Percentiles rank a stretch among this genome's conserved stretches.
Evolutionary conservation across 2,329 filamentous ascomycete genomes (phyloP).

Genomic region (Apiospora marii): DNA sequence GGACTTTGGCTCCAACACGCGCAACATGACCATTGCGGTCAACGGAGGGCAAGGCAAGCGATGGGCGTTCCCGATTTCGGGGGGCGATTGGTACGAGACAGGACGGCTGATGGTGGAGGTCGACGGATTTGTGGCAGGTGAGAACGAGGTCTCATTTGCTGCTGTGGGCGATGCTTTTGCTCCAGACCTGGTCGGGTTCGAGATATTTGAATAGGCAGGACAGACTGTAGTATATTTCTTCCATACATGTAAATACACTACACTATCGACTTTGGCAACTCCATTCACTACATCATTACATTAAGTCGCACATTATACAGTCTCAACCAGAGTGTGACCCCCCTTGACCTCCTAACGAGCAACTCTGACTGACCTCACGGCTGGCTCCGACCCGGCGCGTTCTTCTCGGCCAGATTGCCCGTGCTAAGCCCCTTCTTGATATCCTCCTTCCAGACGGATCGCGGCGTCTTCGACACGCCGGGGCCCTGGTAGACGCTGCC

Average conservation of each 20-base stretch:
- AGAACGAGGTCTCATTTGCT: slow-evolving; percentile 48
- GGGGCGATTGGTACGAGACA: slow-evolving; percentile 58
- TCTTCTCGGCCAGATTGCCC: slow-evolving; percentile 44
- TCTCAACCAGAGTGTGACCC: no score
- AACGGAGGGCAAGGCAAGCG: slow-evolving; percentile 52
- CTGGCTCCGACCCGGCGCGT: slow-evolving; percentile 44
- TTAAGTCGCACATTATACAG: background rate
- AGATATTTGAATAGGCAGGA: slow-evolving; percentile 40
- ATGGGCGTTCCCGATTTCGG: slow-evolving; percentile 59
- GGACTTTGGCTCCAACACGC: slow-evolving; percentile 54
- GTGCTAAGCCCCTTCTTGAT: slow-evolving; percentile 46
- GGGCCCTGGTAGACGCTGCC: slow-evolving; percentile 67
- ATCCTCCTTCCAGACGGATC: slow-evolving; percentile 57
- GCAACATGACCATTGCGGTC: slow-evolving; percentile 58
- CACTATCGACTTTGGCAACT: no score
- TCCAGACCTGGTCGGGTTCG: slow-evolving; percentile 54
- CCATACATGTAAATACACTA: no score
- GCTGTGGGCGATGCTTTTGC: slow-evolving; percentile 41
- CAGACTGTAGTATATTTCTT: background rate
- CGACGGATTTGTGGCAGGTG: slow-evolving; percentile 53
- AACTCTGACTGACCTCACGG: slow-evolving; percentile 33
- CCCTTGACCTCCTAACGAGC: background rate
- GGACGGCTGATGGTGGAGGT: slow-evolving; percentile 53
- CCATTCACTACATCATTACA: background rate
- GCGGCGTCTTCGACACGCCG: slow-evolving; percentile 60